Evolutionary conservation across 768 basidiomycete species (phyloP), one percentile per base, ranked within the genome.

Genomic region (Tylopilus rubrobrunneus): DNA sequence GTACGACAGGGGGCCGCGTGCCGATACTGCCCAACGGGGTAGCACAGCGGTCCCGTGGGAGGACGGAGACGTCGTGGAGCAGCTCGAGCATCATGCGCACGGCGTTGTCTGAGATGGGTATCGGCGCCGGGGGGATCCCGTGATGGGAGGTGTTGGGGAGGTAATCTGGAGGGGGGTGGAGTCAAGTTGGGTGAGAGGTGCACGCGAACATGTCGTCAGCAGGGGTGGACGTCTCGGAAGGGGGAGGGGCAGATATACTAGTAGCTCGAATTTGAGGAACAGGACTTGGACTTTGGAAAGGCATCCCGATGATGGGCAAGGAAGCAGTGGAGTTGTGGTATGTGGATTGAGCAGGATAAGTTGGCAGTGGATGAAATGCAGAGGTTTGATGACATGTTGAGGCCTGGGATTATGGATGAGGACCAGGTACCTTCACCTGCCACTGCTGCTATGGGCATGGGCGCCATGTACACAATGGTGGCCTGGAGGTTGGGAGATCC

Each of bases 21-120:
- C 51, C 33, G 45, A 76, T 90, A 82, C 76, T 87, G 36, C 92
- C 91, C 0, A 94, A 94, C 58, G 90, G 89, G 17, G 64, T 66
- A 1, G 62, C 69, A 5, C 63, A 56, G 25, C 63, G 62, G 43
- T 48, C 52, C 40, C 44, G 58, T 0, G 23, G 44, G 25, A 45
- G 45, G 41, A 29, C 52, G 31, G 55, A n/a, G 19, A 19, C 19
- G 19, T 19, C 19, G 19, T 19, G 19, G 19, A 19, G 62, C 3
- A 37, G 55, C 3, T 46, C 62, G 9, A 47, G 62, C 28, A 19
- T 19, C 19, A 56, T 56, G 27, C 59, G 62, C 7, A 42, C 43
- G 3, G 56, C 56, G n/a, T 23, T 62, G 7, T 62, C 62, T 28
- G 56, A 56, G 17, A 55, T 66, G 57, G 36, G 37, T 5, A 55